Base-by-base conservation (phyloP, 2,329 filamentous ascomycete species). In the Aspergillus uvarum region DNA sequence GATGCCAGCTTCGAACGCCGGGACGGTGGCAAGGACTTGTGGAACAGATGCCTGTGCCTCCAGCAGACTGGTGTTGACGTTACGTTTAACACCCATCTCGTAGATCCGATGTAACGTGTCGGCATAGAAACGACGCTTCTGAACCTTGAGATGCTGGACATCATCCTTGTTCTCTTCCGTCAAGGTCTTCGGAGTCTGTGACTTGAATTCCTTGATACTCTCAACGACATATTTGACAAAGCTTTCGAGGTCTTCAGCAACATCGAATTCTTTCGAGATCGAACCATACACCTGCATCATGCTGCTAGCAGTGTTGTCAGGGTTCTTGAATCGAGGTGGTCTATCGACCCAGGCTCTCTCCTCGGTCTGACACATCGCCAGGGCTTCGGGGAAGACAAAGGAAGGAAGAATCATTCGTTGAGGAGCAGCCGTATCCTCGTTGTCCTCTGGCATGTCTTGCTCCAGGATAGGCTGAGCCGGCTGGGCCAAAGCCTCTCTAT, bases 41-140 rank as follows among this genome's bases (percentile, higher is more conserved):
- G 90, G 83, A 7, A 91, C 80, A 0, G 90, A 89, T 29, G 85
- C 82, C 74, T 99, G 95, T 56, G 86, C 86, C 44, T 84, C 83
- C 19, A 98, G 81, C 48, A 89, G 82, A 70, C 90, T 87, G 14
- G 87, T 87, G 65, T 89, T 87, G 16, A 96, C 81, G 71, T 96
- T 97, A 55, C 88, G 87, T 68, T 89, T 89, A 68, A 99, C 85
- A 4, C 95, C 95, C 94, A 99, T 98, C 59, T 89, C 85, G 38
- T 92, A 87, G 29, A 97, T 80, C 22, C 88, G 86, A 70, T 91
- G 93, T 64, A 99, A 79, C 0, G 90, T 93, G 67, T 98, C 94
- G 0, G 92, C 90, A 68, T 96, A 95, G 14, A 98, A 83, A 67
- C 92, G 93, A 48, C 92, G 87, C 78, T 99, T 99, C 68, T 91